These are phyloP conservation scores for Irpex rosettiformis DNA, from an alignment of 1,284 basidiomycete genomes.

Conservation along the genomic window DNA sequence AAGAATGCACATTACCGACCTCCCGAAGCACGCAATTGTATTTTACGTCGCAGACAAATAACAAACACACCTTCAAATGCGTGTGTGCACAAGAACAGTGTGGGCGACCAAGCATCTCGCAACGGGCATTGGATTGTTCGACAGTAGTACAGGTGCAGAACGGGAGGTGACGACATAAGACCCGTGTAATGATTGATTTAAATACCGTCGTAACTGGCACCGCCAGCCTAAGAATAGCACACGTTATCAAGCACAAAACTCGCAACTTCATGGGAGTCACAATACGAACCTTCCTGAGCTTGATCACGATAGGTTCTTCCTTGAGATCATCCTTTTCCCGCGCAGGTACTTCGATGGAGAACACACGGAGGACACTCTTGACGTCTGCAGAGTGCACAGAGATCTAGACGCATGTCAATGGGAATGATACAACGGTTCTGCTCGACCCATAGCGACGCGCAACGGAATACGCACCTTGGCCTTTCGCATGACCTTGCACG, in stretches of 20 bases:
- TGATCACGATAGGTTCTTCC: constrained; percentile 73
- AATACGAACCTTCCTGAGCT: constrained; percentile 66
- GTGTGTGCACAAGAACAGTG: not conserved
- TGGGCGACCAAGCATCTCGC: not conserved
- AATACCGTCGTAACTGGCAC: constrained; percentile 79
- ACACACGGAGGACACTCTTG: constrained; percentile 74
- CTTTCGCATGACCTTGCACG: constrained; percentile 87
- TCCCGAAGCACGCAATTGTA: not conserved
- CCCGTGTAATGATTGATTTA: constrained; percentile 29
- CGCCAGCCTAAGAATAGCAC: constrained; percentile 55
- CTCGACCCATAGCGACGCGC: not conserved
- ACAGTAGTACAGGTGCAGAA: not conserved
- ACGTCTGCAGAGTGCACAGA: constrained; percentile 87
- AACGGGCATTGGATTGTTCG: not conserved
- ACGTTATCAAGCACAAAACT: constrained; percentile 11
- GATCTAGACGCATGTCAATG: constrained; percentile 47
- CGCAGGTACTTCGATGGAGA: constrained; percentile 84
- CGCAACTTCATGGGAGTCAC: not conserved
- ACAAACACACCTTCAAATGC: not conserved
- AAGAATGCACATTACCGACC: not conserved
- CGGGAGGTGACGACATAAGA: not conserved
- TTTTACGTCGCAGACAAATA: too few relatives aligned
- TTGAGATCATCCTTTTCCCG: constrained; percentile 77
- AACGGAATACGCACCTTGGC: constrained; percentile 65
- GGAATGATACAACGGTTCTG: not conserved